These are phyloP conservation scores for Monilinia fructigena DNA, from an alignment of 2,329 filamentous ascomycete species.

Conservation along the genomic window DNA sequence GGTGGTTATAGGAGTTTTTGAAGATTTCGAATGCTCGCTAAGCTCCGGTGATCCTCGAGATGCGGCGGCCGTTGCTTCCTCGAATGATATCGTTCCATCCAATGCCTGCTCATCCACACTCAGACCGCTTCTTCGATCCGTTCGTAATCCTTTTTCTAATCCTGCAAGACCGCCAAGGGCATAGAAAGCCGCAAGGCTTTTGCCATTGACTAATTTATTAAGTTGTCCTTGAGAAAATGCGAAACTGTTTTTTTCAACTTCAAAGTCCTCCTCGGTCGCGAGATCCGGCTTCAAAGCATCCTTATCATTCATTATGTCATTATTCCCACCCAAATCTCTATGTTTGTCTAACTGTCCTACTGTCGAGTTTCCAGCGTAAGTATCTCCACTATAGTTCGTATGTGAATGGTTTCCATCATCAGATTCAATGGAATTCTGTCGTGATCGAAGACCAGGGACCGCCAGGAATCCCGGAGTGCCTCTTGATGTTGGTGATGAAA, in stretches of 20 bases:
- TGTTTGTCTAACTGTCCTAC: constrained; percentile 42
- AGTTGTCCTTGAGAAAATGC: constrained; percentile 72
- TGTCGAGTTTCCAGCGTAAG: constrained; percentile 45
- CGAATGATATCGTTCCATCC: constrained; percentile 65
- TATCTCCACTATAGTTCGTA: constrained; percentile 40
- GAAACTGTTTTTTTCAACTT: constrained; percentile 66
- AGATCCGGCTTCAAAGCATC: constrained; percentile 56
- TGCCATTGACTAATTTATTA: constrained; percentile 76
- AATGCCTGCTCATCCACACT: constrained; percentile 66
- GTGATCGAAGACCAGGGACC: constrained; percentile 61
- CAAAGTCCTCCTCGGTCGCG: constrained; percentile 68
- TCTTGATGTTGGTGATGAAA: constrained; percentile 60
- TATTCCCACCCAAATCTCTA: constrained; percentile 42
- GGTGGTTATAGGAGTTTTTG: constrained; percentile 37
- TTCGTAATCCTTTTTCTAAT: constrained; percentile 70
- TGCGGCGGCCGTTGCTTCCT: constrained; percentile 51
- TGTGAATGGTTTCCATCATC: constrained; percentile 52
- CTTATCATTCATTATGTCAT: constrained; percentile 54
- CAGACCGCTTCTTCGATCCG: constrained; percentile 63
- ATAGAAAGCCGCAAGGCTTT: constrained; percentile 71
- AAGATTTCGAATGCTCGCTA: constrained; percentile 39
- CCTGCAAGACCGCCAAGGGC: constrained; percentile 71
- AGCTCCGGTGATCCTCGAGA: constrained; percentile 22
- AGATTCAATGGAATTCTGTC: constrained; percentile 64
- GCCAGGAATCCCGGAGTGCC: constrained; percentile 56